Conservation (phyloP, 345 rosid genomes). For the Stellera chamaejasme region DNA sequence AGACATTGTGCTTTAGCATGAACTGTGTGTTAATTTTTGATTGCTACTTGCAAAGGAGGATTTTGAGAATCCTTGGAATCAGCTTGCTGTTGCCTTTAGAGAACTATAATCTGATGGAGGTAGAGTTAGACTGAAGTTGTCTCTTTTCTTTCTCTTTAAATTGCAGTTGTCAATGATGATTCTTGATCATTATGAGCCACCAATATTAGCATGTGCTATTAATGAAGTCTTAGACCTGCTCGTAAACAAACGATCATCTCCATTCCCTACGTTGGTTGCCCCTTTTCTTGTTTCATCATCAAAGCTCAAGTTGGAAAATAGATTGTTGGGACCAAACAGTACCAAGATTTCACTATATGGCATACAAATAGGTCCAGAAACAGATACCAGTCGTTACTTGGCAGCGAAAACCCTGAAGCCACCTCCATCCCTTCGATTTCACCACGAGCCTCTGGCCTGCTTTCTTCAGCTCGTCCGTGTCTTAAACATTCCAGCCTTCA, state of each 20-base stretch:
- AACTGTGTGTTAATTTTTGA: too few relatives aligned
- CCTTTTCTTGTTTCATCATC: conserved; percentile 48
- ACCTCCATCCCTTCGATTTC: conserved; percentile 48
- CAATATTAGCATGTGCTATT: conserved; percentile 45
- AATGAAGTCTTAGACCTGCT: conserved; percentile 48
- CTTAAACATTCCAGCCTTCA: conserved; percentile 45
- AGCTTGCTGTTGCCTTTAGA: too few relatives aligned
- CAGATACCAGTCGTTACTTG: conserved; percentile 32
- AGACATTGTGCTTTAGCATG: neutral
- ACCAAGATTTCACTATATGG: conserved; percentile 32
- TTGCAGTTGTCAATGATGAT: conserved; percentile 54
- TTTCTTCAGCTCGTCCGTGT: conserved; percentile 60
- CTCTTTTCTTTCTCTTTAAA: conserved; percentile 8
- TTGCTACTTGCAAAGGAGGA: neutral
- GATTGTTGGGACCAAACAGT: conserved; percentile 20
- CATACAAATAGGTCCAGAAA: conserved; percentile 58
- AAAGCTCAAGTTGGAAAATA: conserved; percentile 55
- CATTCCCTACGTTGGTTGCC: conserved; percentile 31
- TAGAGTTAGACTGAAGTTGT: neutral
- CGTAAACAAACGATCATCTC: conserved; percentile 21
- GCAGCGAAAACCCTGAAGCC: conserved; percentile 42
- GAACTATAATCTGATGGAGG: too few relatives aligned
- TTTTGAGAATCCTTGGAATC: neutral
- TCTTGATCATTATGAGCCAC: conserved; percentile 50
- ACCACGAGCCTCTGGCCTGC: conserved; percentile 71